Conservation (phyloP, 208 protist species). For the Trichomonas vaginalis region DNA sequence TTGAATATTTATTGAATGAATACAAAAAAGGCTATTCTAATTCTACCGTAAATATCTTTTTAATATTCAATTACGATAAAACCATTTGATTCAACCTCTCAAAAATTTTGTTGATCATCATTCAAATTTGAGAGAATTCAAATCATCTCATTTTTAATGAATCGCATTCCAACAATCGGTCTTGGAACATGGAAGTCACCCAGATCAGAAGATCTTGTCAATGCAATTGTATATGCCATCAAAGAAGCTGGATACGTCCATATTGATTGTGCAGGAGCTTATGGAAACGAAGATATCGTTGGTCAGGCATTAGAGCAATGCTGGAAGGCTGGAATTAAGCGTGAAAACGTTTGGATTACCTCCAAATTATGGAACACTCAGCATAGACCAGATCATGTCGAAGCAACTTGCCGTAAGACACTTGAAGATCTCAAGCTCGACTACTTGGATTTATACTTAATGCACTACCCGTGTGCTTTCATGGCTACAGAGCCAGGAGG, state of each 20-base stretch:
- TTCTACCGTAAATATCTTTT: too few relatives aligned
- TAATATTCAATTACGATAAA: too few relatives aligned
- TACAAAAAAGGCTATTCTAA: too few relatives aligned
- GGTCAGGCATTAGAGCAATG: background rate
- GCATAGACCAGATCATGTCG: background rate
- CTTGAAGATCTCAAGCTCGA: conserved; percentile 19
- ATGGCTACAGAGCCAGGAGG: background rate
- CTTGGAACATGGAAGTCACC: background rate
- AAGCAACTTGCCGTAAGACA: background rate
- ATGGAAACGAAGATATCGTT: background rate
- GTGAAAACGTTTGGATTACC: background rate
- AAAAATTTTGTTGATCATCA: too few relatives aligned
- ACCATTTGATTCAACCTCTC: too few relatives aligned
- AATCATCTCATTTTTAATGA: too few relatives aligned
- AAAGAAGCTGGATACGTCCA: background rate
- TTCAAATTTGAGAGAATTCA: too few relatives aligned
- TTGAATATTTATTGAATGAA: too few relatives aligned
- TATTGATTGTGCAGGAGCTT: background rate
- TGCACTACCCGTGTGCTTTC: conserved; percentile 64
- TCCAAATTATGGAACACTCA: background rate
- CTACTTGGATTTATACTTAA: conserved; percentile 79
- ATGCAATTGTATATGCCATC: background rate
- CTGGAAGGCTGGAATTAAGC: background rate
- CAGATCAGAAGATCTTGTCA: background rate
- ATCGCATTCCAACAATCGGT: background rate